phyloP scores from a whole-genome alignment of 1,284 basidiomycete genomes.

The Pulveroboletus sp. region DNA sequence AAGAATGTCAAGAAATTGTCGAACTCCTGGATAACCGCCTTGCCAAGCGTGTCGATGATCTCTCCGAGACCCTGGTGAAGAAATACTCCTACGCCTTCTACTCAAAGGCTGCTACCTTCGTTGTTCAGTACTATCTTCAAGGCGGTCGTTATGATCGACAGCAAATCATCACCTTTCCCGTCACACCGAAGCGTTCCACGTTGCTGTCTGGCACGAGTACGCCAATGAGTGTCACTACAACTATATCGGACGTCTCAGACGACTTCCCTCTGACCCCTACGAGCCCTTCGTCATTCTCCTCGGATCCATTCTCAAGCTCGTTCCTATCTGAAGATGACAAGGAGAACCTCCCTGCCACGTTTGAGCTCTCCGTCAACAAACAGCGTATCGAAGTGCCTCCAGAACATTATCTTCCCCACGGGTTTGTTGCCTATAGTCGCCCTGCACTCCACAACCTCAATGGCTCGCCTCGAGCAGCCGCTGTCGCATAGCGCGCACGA shows the following conservation, averaged over 20 bases:
- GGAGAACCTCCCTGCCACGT: conserved; percentile 68
- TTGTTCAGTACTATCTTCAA: conserved; percentile 88
- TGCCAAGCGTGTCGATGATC: conserved; percentile 79
- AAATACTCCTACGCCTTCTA: conserved; percentile 97
- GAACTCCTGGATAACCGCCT: conserved; percentile 84
- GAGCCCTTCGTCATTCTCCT: conserved; percentile 53
- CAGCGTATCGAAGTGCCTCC: conserved; percentile 59
- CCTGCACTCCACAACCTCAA: conserved; percentile 67
- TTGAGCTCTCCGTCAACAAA: conserved; percentile 70
- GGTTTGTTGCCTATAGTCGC: conserved; percentile 71
- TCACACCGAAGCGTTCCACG: conserved; percentile 62
- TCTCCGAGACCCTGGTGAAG: conserved; percentile 93
- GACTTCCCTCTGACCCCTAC: conserved; percentile 79
- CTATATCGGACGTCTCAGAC: conserved; percentile 70
- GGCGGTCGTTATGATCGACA: conserved; percentile 65
- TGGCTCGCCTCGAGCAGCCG: conserved; percentile 40
- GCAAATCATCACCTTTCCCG: conserved; percentile 51
- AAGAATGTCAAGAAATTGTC: conserved; percentile 74
- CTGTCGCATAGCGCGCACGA: conserved; percentile 49
- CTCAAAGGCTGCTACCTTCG: conserved; percentile 88
- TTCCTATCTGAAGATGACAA: conserved; percentile 65
- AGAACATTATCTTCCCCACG: conserved; percentile 74
- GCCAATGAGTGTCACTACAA: conserved; percentile 68
- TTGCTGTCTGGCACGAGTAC: conserved; percentile 55
- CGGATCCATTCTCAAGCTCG: conserved; percentile 52